Evolutionary conservation across 2,329 filamentous ascomycete species (phyloP).

Genomic region (Diaporthe longicolla): DNA sequence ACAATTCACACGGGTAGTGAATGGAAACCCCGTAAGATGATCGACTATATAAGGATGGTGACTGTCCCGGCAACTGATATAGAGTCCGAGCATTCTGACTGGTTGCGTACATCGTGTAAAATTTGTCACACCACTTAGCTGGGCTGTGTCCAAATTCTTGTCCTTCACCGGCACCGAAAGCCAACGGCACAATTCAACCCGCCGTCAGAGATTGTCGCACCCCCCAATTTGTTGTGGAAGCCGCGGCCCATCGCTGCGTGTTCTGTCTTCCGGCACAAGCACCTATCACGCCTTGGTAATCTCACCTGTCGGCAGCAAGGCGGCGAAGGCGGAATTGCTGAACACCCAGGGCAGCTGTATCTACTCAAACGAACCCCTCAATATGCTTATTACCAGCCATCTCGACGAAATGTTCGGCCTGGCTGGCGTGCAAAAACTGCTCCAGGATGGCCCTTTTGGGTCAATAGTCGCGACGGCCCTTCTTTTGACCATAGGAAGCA

Average conservation of each 20-base stretch:
- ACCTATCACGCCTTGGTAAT: no score
- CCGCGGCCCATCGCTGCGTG: not conserved
- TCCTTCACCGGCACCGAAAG: not conserved
- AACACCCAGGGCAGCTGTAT: not conserved
- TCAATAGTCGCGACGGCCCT: slow-evolving; percentile 42
- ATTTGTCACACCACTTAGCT: not conserved
- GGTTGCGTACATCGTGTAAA: not conserved
- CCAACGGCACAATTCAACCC: not conserved
- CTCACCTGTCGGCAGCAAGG: no score
- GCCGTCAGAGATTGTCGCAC: not conserved
- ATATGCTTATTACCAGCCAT: slow-evolving; percentile 37
- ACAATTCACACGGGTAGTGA: not conserved
- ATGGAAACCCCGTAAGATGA: not conserved
- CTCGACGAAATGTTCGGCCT: slow-evolving; percentile 29
- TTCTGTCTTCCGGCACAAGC: not conserved
- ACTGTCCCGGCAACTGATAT: slow-evolving; percentile 14
- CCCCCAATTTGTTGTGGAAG: not conserved
- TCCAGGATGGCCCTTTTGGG: slow-evolving; percentile 14
- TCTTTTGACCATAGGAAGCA: slow-evolving; percentile 46
- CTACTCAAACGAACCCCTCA: not conserved
- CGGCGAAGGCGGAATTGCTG: not conserved
- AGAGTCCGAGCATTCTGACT: not conserved
- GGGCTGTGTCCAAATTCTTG: not conserved
- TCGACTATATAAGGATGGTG: not conserved
- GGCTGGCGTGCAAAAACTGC: slow-evolving; percentile 7